Percentiles rank a stretch among this genome's conserved stretches.
Evolutionary conservation across 176 grass and related monocot genomes (phyloP).

Genomic region (Stipa capillata): DNA sequence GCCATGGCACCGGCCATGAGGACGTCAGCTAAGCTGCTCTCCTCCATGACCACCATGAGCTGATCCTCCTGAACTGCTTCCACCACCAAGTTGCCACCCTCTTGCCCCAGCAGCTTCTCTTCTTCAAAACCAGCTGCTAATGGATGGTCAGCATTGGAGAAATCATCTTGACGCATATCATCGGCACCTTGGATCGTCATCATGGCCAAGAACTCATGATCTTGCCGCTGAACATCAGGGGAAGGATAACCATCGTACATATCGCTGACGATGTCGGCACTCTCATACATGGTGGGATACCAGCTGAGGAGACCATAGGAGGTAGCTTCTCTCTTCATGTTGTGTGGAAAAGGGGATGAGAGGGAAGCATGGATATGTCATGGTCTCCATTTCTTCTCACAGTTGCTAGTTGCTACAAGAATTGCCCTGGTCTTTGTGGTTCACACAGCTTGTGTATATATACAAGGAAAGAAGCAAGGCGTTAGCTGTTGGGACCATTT

Average conservation of each 20-base stretch:
- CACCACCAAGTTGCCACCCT: slow-evolving; percentile 4
- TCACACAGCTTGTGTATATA: slow-evolving; percentile 21
- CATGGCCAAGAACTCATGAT: slow-evolving; percentile 1
- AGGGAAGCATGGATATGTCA: slow-evolving; percentile 26
- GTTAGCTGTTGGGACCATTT: slow-evolving; percentile 31
- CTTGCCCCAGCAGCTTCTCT: not conserved
- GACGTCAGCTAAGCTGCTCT: slow-evolving; percentile 21
- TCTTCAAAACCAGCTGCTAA: not conserved
- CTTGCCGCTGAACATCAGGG: slow-evolving; percentile 9
- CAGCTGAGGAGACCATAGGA: slow-evolving; percentile 22
- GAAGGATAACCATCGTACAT: not conserved
- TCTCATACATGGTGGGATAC: not conserved
- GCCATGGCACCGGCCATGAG: slow-evolving; percentile 25
- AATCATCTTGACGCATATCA: not conserved
- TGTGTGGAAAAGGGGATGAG: slow-evolving; percentile 28
- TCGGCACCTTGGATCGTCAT: slow-evolving; percentile 6
- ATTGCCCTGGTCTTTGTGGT: not conserved
- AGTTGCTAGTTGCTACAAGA: not conserved
- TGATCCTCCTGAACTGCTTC: slow-evolving; percentile 20
- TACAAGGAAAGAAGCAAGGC: not conserved
- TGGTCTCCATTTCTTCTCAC: slow-evolving; percentile 30
- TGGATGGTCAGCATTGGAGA: not conserved
- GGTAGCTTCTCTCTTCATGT: slow-evolving; percentile 23
- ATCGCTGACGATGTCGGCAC: not conserved
- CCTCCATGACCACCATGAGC: slow-evolving; percentile 1